Evolutionary conservation across 768 basidiomycete species (phyloP), one percentile per base, ranked within the genome.

Genomic region (Pholiota conissans): DNA sequence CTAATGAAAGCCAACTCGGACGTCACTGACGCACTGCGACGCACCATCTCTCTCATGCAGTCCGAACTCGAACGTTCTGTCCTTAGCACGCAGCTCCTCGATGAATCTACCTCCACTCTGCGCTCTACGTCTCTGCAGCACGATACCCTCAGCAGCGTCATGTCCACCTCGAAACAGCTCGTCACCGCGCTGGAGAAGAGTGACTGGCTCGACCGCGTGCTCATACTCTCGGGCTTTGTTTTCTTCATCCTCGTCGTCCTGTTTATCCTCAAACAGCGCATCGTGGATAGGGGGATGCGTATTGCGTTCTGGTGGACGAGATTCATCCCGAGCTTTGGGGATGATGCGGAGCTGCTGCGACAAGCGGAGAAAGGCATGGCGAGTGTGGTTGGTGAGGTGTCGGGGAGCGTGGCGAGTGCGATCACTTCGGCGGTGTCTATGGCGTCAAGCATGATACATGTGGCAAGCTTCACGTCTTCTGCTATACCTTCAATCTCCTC

Each of bases 21-120:
- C 60, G 92, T 99, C 9, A 98, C 95, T 1, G 89, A 91, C 20
- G 85, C 92, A 3, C 77, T 98, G 8, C 85, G 91, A 47, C 83
- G 95, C 32, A 98, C 95, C 3, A 82, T 93, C 34, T 79, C 76
- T 11, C 74, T 93, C 3, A 93, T 99, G 92, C 93, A 96, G 73
- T 84, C 83, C 37, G 97, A 98, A 66, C 85, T 99, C 2, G 92
- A 98, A 66, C 84, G 86, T 22, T 95, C 92, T 0, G 91, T 95
- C 5, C 79, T 96, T 49, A 85, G 91, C 3, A 80, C 80, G 5
- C 95, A 99, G 68, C 84, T 95, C 69, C 83, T 98, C 34, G 92
- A 95, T 61, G 75, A 84, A 9, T 96, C 94, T 0, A 92, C 92
- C 7, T 75, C 84, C 6, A 85, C 90, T 13, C 82, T 99, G 5